Percentiles rank a stretch among this genome's conserved stretches.
phyloP scores from a whole-genome alignment of 495 filamentous ascomycete species.

The Coniosporium apollinis region DNA sequence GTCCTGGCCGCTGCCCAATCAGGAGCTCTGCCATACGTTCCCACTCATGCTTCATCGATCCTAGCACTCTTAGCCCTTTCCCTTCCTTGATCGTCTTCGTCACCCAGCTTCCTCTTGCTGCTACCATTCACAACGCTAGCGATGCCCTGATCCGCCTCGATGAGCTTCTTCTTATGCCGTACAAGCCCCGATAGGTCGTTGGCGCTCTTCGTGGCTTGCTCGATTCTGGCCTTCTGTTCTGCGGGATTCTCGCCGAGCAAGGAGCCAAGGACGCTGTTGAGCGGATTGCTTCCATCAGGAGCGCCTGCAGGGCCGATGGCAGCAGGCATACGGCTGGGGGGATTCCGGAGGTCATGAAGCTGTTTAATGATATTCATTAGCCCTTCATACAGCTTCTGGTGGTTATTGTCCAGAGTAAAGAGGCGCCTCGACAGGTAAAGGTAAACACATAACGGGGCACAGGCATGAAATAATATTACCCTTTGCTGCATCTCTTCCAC shows the following conservation, averaged over 20 bases:
- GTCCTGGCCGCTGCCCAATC: no score
- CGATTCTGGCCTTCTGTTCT: conserved; percentile 47
- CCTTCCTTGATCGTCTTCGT: conserved; percentile 3
- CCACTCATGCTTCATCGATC: conserved; percentile 19
- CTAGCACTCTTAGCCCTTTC: conserved; percentile 23
- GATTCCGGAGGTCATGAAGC: conserved; percentile 60
- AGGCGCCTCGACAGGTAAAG: no score
- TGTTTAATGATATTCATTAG: conserved; percentile 15
- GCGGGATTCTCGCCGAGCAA: conserved; percentile 49
- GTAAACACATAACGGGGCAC: no score
- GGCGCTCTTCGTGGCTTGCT: conserved; percentile 63
- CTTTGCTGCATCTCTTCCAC: conserved; percentile 74
- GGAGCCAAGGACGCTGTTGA: conserved; percentile 55
- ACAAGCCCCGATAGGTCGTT: conserved; percentile 80
- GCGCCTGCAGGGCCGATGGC: conserved; percentile 26
- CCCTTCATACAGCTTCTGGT: no score
- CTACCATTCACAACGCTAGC: conserved; percentile 2
- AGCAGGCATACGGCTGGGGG: conserved; percentile 46
- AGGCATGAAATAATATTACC: no score
- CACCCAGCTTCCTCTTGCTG: conserved; percentile 16
- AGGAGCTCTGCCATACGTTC: no score
- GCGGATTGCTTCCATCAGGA: conserved; percentile 29
- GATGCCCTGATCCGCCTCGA: conserved; percentile 1
- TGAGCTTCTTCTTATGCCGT: conserved; percentile 45
- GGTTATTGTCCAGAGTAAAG: no score